Evolutionary conservation across 1,284 basidiomycete genomes (phyloP).

Genomic region (Meira miltonrushii): DNA sequence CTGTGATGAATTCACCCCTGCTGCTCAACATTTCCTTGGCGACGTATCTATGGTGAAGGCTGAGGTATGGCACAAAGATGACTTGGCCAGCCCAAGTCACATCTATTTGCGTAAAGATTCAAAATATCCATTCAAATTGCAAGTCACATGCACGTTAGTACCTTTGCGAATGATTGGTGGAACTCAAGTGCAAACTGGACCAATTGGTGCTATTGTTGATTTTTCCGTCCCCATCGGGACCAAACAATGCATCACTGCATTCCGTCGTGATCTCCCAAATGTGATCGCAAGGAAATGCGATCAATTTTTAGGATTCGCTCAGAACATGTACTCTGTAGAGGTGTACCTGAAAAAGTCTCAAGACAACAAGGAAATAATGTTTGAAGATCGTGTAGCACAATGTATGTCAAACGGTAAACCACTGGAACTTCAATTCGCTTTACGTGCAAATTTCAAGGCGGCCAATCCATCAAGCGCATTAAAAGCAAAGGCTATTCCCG

Average conservation of each 20-base stretch:
- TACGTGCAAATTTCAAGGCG: neutral
- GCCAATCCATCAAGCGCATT: neutral
- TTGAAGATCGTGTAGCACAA: too few species aligned
- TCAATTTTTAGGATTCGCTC: too few species aligned
- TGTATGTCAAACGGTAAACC: too few species aligned
- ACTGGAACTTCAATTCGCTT: neutral
- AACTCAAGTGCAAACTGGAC: neutral
- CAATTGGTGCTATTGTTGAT: neutral
- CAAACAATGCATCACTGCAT: neutral
- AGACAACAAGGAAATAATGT: too few species aligned
- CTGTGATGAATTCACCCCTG: neutral
- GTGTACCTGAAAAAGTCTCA: too few species aligned
- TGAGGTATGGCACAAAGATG: constrained; percentile 2
- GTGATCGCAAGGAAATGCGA: too few species aligned
- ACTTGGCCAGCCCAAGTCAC: constrained; percentile 4
- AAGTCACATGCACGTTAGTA: neutral
- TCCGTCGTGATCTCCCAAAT: constrained; percentile 5
- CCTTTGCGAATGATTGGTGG: too few species aligned
- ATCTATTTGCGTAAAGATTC: constrained; percentile 2
- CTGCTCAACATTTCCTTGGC: neutral
- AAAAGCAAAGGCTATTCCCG: too few species aligned
- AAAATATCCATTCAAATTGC: neutral
- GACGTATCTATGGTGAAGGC: neutral
- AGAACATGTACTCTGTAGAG: too few species aligned
- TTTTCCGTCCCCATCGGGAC: neutral